Percentiles rank a stretch among this genome's conserved stretches.
These are phyloP conservation scores for Salix caprea DNA, from an alignment of 345 rosid species.

Conservation along the genomic window DNA sequence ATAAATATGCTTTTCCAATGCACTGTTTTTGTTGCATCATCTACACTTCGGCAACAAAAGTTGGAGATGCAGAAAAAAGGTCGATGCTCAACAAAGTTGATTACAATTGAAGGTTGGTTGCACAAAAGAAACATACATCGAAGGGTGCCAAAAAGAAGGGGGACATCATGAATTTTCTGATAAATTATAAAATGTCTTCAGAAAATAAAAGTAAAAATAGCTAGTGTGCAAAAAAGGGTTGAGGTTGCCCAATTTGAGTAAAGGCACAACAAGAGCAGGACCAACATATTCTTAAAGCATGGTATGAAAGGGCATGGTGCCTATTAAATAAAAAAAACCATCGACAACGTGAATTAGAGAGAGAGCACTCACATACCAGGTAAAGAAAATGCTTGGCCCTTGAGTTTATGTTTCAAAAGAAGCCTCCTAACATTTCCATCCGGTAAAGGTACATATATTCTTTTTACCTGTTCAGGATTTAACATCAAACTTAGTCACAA, in stretches of 20 bases:
- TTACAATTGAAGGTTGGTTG: neutral
- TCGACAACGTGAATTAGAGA: neutral
- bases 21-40: neutral
- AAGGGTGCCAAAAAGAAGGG: neutral
- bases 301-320: neutral
- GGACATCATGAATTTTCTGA: neutral
- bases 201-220: too few species aligned
- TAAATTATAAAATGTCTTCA: neutral
- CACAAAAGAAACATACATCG: neutral
- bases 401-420: slow-evolving; percentile 68
- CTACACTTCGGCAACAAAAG: neutral
- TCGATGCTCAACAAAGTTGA: neutral
- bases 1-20: neutral
- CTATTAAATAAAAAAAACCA: neutral
- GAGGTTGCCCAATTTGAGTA: too few species aligned
- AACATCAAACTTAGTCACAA: slow-evolving; percentile 7
- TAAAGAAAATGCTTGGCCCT: slow-evolving; percentile 73
- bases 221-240: too few species aligned
- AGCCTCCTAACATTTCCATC: slow-evolving; percentile 66
- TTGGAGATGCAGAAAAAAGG: neutral
- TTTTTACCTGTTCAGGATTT: slow-evolving; percentile 61
- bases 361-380: slow-evolving; percentile 40
- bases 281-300: neutral
- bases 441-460: slow-evolving; percentile 87
- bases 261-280: neutral